phyloP scores from a whole-genome alignment of 2,329 filamentous ascomycete genomes.

The Diatrype stigma region DNA sequence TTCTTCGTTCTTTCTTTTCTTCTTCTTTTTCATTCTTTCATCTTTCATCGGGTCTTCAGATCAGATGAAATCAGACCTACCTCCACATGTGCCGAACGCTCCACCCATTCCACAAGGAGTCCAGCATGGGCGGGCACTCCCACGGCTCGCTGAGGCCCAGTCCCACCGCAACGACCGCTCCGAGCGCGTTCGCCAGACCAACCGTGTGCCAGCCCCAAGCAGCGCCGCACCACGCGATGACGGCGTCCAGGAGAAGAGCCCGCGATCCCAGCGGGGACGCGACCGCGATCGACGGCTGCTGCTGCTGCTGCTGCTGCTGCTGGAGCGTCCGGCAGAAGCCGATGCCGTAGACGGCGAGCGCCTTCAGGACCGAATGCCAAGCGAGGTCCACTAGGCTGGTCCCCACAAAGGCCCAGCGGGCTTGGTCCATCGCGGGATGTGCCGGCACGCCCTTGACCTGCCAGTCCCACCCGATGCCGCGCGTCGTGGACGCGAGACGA shows the following conservation, averaged over 20 bases:
- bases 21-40: no score
- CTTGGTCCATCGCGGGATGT: conserved; percentile 1
- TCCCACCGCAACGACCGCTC: conserved; percentile 5
- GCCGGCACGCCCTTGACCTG: conserved; percentile 11
- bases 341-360: conserved; percentile 7
- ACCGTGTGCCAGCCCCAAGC: conserved; percentile 9
- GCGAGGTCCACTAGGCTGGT: neutral
- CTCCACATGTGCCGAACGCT: conserved; percentile 12
- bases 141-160: conserved; percentile 11
- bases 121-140: conserved; percentile 13
- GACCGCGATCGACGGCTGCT: neutral
- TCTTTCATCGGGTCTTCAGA: no score
- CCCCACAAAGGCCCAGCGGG: conserved; percentile 4
- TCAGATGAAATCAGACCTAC: conserved; percentile 2
- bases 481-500: conserved; percentile 2
- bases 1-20: no score
- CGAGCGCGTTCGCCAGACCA: conserved; percentile 4
- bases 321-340: conserved; percentile 8
- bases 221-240: conserved; percentile 8
- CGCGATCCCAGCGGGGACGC: neutral
- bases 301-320: no score
- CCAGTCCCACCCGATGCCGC: conserved; percentile 15
- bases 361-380: conserved; percentile 3
- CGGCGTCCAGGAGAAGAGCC: conserved; percentile 1
- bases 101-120: conserved; percentile 5